Evolutionary conservation across 2,329 filamentous ascomycete species (phyloP).

Genomic region (Aphanocladium album): DNA sequence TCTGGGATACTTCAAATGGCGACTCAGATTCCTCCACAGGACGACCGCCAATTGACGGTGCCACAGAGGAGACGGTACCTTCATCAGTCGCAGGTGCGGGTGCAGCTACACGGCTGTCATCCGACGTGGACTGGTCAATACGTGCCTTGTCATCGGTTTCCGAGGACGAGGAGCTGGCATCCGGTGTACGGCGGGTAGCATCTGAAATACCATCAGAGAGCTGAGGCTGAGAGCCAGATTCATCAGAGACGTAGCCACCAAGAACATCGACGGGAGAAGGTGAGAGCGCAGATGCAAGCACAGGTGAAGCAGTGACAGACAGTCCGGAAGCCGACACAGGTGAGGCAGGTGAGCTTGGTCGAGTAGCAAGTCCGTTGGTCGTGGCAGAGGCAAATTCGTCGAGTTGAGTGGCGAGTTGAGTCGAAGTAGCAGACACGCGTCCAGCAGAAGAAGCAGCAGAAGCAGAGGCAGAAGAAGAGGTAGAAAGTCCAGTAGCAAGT

Average conservation of each 20-base stretch:
- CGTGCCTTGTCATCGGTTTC: background rate
- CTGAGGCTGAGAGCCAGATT: background rate
- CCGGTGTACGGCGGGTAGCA: background rate
- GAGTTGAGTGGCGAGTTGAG: background rate
- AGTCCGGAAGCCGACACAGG: background rate
- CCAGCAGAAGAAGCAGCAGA: background rate
- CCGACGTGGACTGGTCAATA: background rate
- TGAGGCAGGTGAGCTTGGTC: background rate
- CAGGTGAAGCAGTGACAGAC: background rate
- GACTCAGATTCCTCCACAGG: background rate
- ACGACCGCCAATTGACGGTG: background rate
- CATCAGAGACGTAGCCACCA: constrained; percentile 1
- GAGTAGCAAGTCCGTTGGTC: background rate
- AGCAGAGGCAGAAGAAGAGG: background rate
- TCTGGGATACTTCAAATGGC: background rate
- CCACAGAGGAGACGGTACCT: background rate
- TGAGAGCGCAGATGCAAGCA: background rate
- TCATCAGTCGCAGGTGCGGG: background rate
- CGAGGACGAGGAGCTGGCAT: background rate
- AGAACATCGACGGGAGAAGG: background rate
- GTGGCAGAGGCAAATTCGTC: background rate
- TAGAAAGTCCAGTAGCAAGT: background rate
- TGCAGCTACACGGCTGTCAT: background rate
- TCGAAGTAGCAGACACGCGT: background rate
- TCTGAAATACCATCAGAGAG: background rate